Conservation (phyloP, 345 rosid genomes). For the Arabidopsis arenosa region DNA sequence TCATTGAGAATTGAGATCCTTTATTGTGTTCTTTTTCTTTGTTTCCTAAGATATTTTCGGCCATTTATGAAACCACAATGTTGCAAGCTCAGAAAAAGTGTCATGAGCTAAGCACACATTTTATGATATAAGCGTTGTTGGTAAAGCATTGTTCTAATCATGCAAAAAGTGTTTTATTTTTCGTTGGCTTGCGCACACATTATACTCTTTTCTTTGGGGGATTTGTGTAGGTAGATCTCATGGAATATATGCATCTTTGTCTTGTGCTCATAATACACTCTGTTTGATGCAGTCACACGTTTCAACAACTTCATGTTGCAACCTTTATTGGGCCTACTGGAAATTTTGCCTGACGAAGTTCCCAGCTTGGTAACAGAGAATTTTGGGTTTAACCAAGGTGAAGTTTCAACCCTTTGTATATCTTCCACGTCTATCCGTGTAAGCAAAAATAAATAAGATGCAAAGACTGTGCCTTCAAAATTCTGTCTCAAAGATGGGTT, state of each 20-base stretch:
- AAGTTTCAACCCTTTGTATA: slow-evolving; percentile 22
- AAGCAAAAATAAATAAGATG: background rate
- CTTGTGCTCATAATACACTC: slow-evolving; percentile 10
- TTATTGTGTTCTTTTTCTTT: background rate
- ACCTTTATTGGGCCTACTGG: slow-evolving; percentile 50
- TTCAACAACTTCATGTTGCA: slow-evolving; percentile 51
- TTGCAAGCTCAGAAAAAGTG: background rate
- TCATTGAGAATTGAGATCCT: background rate
- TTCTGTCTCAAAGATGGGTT: background rate
- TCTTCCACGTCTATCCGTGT: slow-evolving; percentile 3
- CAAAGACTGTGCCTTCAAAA: background rate
- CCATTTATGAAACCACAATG: background rate
- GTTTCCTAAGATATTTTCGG: background rate
- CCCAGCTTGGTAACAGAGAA: slow-evolving; percentile 46
- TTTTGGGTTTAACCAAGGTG: slow-evolving; percentile 51
- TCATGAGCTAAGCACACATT: background rate
- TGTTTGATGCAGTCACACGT: slow-evolving; percentile 52
- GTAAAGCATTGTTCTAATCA: slow-evolving; percentile 1
- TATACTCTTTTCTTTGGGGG: background rate
- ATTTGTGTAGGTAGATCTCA: background rate
- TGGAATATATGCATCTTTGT: background rate
- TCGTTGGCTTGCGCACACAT: background rate
- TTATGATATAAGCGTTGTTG: background rate
- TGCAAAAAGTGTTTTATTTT: background rate
- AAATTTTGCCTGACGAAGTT: slow-evolving; percentile 46